Conservation (phyloP, 495 filamentous ascomycete genomes). For the Trichoderma orchidacearum region DNA sequence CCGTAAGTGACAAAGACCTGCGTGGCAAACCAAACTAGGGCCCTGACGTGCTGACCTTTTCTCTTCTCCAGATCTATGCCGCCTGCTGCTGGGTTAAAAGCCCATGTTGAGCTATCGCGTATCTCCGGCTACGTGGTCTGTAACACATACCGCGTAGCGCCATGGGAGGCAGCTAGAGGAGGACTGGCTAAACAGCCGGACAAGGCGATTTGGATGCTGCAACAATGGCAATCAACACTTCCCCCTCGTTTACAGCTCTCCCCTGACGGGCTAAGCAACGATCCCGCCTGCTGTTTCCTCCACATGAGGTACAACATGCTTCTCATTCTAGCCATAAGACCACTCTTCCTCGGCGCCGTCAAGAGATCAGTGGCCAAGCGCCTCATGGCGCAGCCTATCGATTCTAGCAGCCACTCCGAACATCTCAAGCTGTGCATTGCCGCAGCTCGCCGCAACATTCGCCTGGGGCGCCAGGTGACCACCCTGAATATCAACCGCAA, state of each 20-base stretch:
- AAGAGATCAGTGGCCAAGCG: slow-evolving; percentile 18
- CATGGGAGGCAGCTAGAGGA: background rate
- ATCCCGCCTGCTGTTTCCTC: slow-evolving; percentile 17
- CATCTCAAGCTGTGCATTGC: slow-evolving; percentile 12
- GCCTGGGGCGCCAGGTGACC: slow-evolving; percentile 13
- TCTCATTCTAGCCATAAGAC: slow-evolving; percentile 23
- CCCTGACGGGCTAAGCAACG: slow-evolving; percentile 4
- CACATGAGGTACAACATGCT: slow-evolving; percentile 31
- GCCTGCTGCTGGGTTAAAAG: slow-evolving; percentile 17
- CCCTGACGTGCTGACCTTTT: background rate
- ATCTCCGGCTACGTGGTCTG: slow-evolving; percentile 23
- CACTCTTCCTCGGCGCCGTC: slow-evolving; percentile 22
- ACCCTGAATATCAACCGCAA: slow-evolving; percentile 9
- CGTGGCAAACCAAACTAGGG: too few relatives aligned
- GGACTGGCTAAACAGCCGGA: slow-evolving; percentile 5
- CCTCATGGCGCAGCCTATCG: slow-evolving; percentile 1
- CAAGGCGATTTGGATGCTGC: slow-evolving; percentile 11
- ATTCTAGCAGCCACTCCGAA: background rate
- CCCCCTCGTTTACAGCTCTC: slow-evolving; percentile 6
- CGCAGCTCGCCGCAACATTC: slow-evolving; percentile 19
- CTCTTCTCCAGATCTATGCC: slow-evolving; percentile 15
- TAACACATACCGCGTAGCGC: slow-evolving; percentile 17
- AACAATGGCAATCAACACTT: slow-evolving; percentile 11
- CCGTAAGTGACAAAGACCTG: slow-evolving; percentile 9
- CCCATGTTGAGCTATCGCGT: slow-evolving; percentile 20